phyloP scores from a whole-genome alignment of 768 basidiomycete species.

The Psilocybe subaeruginosa region DNA sequence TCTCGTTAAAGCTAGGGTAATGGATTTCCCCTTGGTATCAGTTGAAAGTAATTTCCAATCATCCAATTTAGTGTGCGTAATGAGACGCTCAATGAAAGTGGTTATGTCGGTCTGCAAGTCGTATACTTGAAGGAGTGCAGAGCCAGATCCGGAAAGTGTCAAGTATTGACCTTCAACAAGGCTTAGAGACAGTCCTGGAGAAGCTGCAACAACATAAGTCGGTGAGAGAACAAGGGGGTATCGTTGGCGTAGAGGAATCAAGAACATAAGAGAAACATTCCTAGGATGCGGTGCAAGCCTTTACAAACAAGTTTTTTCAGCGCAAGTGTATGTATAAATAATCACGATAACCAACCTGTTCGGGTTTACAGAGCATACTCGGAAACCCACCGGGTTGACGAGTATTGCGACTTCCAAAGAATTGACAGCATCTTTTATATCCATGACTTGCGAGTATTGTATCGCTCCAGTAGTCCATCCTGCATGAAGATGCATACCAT shows the following conservation, averaged over 20 bases:
- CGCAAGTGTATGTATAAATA: not conserved
- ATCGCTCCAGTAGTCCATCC: slow-evolving; percentile 24
- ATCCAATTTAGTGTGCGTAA: slow-evolving; percentile 8
- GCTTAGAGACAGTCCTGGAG: slow-evolving; percentile 28
- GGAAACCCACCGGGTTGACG: slow-evolving; percentile 6
- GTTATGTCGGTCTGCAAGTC: slow-evolving; percentile 15
- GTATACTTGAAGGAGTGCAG: slow-evolving; percentile 26
- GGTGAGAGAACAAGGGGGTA: slow-evolving; percentile 23
- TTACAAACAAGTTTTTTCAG: not conserved
- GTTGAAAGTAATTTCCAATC: slow-evolving; percentile 17
- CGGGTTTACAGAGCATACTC: slow-evolving; percentile 23
- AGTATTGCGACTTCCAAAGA: slow-evolving; percentile 20
- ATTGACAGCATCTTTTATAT: not conserved
- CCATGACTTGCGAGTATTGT: not conserved
- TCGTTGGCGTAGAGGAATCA: slow-evolving; percentile 29
- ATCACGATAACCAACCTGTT: slow-evolving; percentile 21
- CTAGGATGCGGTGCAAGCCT: slow-evolving; percentile 23
- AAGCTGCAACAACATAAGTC: slow-evolving; percentile 32
- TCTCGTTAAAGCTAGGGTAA: slow-evolving; percentile 5
- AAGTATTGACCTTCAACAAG: slow-evolving; percentile 28
- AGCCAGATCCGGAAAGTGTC: slow-evolving; percentile 30
- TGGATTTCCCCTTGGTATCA: slow-evolving; percentile 4
- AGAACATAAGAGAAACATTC: slow-evolving; percentile 31
- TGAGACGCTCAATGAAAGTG: slow-evolving; percentile 5
- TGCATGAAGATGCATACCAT: slow-evolving; percentile 16